Evolutionary conservation across 306 rosid genomes (phyloP).

Genomic region (Corylus avellana): DNA sequence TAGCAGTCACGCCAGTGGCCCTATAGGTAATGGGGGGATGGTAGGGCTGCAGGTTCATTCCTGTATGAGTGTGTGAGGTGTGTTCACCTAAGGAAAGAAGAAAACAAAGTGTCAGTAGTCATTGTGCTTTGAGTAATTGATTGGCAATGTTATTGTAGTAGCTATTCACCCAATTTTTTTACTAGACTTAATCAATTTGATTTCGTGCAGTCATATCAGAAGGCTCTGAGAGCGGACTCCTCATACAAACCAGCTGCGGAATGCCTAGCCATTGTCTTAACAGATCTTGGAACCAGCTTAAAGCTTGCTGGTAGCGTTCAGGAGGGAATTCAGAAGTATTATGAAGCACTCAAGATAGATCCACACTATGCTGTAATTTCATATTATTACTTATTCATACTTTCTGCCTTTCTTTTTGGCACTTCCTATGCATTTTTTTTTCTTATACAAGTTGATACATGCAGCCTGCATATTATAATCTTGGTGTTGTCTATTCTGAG

Average conservation of each 20-base stretch:
- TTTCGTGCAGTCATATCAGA: constrained; percentile 88
- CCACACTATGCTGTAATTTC: constrained; percentile 88
- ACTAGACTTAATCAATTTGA: constrained; percentile 20
- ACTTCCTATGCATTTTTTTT: constrained; percentile 13
- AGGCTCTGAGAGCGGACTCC: constrained; percentile 80
- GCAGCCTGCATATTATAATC: constrained; percentile 99
- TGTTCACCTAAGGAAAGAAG: neutral
- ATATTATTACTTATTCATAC: constrained; percentile 12
- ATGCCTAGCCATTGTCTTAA: constrained; percentile 93
- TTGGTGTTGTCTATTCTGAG: constrained; percentile 98
- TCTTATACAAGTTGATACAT: constrained; percentile 23
- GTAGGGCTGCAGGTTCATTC: neutral
- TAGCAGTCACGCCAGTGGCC: neutral
- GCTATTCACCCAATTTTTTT: constrained; percentile 3
- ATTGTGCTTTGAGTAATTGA: constrained; percentile 14
- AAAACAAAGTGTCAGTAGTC: neutral
- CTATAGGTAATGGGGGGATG: neutral
- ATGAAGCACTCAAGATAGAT: constrained; percentile 93
- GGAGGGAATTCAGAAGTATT: constrained; percentile 96
- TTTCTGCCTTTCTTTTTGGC: constrained; percentile 16
- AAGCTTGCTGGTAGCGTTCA: constrained; percentile 96
- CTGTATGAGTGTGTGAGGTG: neutral
- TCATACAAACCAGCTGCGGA: constrained; percentile 89
- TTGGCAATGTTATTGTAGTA: constrained; percentile 17
- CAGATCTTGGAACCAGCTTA: constrained; percentile 97